Percentiles rank a stretch among this genome's conserved stretches.
Conservation (phyloP, 108 stramenopile genomes). For the Pseudonitzschia delicatissima region DNA sequence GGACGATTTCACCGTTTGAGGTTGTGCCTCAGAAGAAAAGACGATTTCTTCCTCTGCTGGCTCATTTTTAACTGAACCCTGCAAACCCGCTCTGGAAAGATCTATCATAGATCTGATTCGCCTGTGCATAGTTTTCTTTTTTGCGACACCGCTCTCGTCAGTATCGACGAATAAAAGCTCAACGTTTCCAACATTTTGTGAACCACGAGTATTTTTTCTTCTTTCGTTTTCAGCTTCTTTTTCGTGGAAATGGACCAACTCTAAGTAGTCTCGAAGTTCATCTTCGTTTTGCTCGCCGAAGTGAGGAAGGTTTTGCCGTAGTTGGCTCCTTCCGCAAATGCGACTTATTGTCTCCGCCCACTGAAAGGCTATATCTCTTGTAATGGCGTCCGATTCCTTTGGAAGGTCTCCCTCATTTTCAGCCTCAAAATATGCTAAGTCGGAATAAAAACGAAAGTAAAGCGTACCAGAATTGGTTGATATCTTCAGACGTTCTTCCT, state of each 20-base stretch:
- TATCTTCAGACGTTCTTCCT: conserved; percentile 68
- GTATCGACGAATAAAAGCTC: neutral
- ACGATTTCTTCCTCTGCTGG: too few species aligned
- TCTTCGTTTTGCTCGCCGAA: conserved; percentile 47
- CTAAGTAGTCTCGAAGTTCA: conserved; percentile 58
- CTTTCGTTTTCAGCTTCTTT: conserved; percentile 14
- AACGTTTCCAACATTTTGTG: neutral
- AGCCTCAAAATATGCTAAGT: conserved; percentile 58
- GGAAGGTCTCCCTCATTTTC: conserved; percentile 1
- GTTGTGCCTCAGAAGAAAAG: too few species aligned
- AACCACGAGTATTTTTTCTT: neutral
- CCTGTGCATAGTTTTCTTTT: neutral
- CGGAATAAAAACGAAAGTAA: conserved; percentile 67
- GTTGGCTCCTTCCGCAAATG: conserved; percentile 46
- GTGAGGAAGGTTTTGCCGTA: conserved; percentile 54
- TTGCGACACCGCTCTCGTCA: neutral
- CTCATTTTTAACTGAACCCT: too few species aligned
- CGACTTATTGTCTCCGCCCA: conserved; percentile 80
- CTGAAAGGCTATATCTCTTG: conserved; percentile 55
- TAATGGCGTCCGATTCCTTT: conserved; percentile 18
- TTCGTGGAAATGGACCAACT: conserved; percentile 25
- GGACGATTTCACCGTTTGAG: too few species aligned
- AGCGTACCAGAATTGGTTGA: conserved; percentile 43
- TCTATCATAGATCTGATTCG: neutral
- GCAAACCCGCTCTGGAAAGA: neutral